Conservation (phyloP, 202 grass and related monocot species). For the Zizania palustris region DNA sequence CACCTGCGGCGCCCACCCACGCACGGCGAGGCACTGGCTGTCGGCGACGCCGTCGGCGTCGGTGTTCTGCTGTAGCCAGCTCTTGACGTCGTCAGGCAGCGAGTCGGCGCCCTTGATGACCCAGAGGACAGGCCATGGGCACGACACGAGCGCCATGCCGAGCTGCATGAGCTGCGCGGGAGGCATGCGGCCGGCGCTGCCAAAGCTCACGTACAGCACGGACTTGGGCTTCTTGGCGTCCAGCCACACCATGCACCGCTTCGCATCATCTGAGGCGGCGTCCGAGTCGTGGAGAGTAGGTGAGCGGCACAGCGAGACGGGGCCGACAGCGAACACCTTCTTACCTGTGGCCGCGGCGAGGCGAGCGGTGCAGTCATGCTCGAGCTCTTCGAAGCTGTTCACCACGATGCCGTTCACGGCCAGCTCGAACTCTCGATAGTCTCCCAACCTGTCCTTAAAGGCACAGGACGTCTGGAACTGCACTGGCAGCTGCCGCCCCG, state of each 20-base stretch:
- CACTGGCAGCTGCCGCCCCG: constrained; percentile 50
- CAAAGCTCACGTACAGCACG: constrained; percentile 76
- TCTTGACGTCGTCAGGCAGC: constrained; percentile 45
- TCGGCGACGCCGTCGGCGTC: constrained; percentile 8
- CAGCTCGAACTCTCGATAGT: constrained; percentile 46
- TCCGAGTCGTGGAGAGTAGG: neutral
- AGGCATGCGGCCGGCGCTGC: constrained; percentile 46
- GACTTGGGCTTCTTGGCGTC: constrained; percentile 52
- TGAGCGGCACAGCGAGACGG: constrained; percentile 50
- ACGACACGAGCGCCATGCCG: constrained; percentile 58
- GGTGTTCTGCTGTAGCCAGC: constrained; percentile 57
- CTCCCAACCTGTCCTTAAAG: neutral
- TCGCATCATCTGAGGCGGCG: constrained; percentile 30
- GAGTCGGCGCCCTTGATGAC: constrained; percentile 51
- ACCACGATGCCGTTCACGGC: constrained; percentile 57
- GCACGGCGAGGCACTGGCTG: constrained; percentile 55
- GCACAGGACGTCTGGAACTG: constrained; percentile 33
- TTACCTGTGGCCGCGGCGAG: constrained; percentile 43
- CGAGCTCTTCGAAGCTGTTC: constrained; percentile 75
- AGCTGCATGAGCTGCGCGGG: constrained; percentile 61
- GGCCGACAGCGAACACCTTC: constrained; percentile 56
- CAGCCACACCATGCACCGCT: constrained; percentile 62
- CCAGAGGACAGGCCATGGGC: constrained; percentile 57
- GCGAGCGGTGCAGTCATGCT: constrained; percentile 40
- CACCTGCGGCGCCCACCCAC: constrained; percentile 51